Base-by-base conservation (phyloP, 768 basidiomycete species). In the Mycena albidolilacea region DNA sequence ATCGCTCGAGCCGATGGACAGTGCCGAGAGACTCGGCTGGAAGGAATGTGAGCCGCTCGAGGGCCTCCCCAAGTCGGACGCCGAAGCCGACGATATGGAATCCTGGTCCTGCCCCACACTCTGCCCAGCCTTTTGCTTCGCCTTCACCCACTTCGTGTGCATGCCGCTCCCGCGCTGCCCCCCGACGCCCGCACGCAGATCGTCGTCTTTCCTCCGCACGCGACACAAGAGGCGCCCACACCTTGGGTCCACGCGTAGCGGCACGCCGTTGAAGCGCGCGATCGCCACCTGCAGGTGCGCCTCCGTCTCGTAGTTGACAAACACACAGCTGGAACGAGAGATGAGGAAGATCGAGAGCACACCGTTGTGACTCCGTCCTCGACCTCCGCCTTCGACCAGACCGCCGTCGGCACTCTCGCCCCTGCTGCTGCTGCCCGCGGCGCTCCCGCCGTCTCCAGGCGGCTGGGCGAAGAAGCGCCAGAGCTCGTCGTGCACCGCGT, bases 311-410 rank as follows among this genome's bases (percentile, higher is more conserved):
- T 93, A 97, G 81, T 99, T 98, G 81, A 97, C 89, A 78, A 99
- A 98, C 5, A 95, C 95, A 81, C 97, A 98, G 78, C 91, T 95
- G 3, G 96, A 97, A 19, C 95, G 90, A 19, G 93, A 88, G 76
- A 99, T 99, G 65, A 96, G 90, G 82, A 97, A 97, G 71, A 99
- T 91, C 12, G 95, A 96, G 1, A 92, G 80, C 0, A 98, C 90
- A 9, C 95, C 50, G 50, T 38, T 67, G 39, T n/a, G 19, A 43
- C 12, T 30, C 21, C 61, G 48, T 77, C 77, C 14, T 73, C 71
- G n/a, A 70, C 52, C 39, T 80, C 77, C 19, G 77, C 44, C 67
- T 81, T 5, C 41, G 41, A 41, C 52, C 39, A n/a, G n/a, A 43
- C 35, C 11, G 69, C 62, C 50, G 7, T 3, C n/a, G n/a, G n/a